Conservation (phyloP, 306 rosid species). For the Acacia melanoxylon region DNA sequence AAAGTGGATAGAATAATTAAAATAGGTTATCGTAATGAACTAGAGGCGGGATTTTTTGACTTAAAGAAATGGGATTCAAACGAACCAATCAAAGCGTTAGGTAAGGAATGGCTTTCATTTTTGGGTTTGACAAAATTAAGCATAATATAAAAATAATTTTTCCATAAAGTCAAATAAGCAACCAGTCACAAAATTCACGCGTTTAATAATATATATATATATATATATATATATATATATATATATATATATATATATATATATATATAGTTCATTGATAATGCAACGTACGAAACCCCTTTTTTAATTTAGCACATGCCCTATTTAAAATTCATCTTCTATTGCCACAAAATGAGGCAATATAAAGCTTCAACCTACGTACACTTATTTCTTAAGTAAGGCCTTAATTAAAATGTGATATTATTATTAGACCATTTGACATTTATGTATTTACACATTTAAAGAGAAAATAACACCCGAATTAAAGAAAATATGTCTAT, state of each 20-base stretch:
- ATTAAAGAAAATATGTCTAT: neutral
- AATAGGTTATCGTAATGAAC: neutral
- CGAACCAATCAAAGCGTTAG: neutral
- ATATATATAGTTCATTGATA: neutral
- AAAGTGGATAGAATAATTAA: neutral
- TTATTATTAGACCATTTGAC: neutral
- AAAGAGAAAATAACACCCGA: too few relatives aligned
- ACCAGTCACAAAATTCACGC: conserved; percentile 2
- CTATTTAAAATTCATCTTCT: neutral
- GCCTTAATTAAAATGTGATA: neutral
- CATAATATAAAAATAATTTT: neutral
- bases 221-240: too few relatives aligned
- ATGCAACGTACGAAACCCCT: neutral
- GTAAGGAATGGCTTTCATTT: neutral
- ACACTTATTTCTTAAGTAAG: neutral
- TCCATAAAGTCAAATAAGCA: neutral
- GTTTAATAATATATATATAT: neutral
- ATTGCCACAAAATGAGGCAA: neutral
- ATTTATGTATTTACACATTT: neutral
- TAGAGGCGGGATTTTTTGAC: neutral
- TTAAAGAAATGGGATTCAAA: neutral
- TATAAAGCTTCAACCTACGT: neutral
- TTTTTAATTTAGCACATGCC: neutral
- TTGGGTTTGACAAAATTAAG: neutral
- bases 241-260: neutral